A percentile compares a stretch with the other conserved stretches of the same genome.
phyloP scores from a whole-genome alignment of 116 monocot species.

The Iris pallida region DNA sequence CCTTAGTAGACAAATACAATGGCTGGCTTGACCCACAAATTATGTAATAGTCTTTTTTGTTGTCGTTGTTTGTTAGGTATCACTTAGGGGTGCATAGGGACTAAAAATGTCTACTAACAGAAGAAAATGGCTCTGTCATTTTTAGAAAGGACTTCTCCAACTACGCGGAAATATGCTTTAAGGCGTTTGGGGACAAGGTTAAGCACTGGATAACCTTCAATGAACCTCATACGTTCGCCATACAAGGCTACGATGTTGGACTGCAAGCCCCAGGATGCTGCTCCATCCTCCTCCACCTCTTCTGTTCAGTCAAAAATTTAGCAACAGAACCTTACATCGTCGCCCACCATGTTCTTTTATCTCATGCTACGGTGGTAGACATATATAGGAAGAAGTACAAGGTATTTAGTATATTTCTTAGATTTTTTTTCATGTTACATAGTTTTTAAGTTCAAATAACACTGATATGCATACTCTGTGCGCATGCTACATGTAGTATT shows the following conservation, averaged over 20 bases:
- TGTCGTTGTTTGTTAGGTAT: no score
- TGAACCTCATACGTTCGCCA: conserved; percentile 77
- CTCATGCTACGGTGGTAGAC: conserved; percentile 61
- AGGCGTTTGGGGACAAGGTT: conserved; percentile 74
- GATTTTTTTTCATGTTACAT: no score
- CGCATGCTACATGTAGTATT: no score
- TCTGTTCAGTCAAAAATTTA: conserved; percentile 68
- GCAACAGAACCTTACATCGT: conserved; percentile 78
- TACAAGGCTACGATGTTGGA: conserved; percentile 80
- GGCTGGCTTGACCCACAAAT: conserved; percentile 87
- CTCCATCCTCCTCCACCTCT: conserved; percentile 60
- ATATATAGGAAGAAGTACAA: conserved; percentile 70
- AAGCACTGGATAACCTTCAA: conserved; percentile 92
- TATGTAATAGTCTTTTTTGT: conserved; percentile 37
- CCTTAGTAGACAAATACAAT: conserved; percentile 72
- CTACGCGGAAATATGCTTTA: conserved; percentile 72
- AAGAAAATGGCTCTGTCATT: neutral
- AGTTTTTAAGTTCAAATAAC: no score
- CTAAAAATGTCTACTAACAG: no score
- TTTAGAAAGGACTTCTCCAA: conserved; percentile 59
- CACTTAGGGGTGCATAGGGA: no score
- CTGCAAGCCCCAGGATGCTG: conserved; percentile 86
- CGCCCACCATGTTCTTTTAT: conserved; percentile 63
- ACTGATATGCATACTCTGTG: no score
- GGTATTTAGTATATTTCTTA: conserved; percentile 19